Evolutionary conservation across 371 early-diverging fungal genomes (phyloP), one percentile per base, ranked within the genome.

Genomic region (Syncephalastrum sp.): DNA sequence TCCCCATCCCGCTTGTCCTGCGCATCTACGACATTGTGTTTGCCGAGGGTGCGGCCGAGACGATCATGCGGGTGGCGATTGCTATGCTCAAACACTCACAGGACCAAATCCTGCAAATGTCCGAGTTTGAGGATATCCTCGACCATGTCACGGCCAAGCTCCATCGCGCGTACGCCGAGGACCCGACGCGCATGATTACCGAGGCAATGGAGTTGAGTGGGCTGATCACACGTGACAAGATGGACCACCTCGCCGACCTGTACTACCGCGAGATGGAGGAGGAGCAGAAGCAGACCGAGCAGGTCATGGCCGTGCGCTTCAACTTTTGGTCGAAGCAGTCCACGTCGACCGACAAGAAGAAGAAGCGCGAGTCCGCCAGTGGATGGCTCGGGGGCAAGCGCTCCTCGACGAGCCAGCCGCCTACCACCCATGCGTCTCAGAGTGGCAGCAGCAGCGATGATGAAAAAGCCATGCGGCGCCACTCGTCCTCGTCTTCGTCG

Each of bases 21-120:
- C 82, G 92, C 15, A 85, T 90, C 42, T 79, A 88, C 65, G 92
- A 92, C 67, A 84, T 93, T 13, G 72, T 91, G 27, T 88, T 92
- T 64, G 83, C 86, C 2, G 92, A 92, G 67, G 93, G 94, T 41
- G 80, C 86, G 5, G 82, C 87, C 14, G 90, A 86, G 62, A 80
- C 91, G 29, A 88, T 94, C 60, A 85, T 94, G 76, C 84, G 90
- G 13, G 84, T 94, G 7, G 90, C 92, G 1, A 76, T 94, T 19
- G 91, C 96, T 15, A 75, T 93, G 64, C 65, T 93, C 63, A 86
- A 88, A 59, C 84, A 85, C 45, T 91, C 93, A 48, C 81, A 82
- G 52, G 83, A 85, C 13, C 64, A 60, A 41, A 56, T 95, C 49
- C 63, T 91, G 64, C 67, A 70, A 19, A 78, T 90, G 60, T 85